Conservation (phyloP, 768 basidiomycete genomes). For the Lactarius indigo region DNA sequence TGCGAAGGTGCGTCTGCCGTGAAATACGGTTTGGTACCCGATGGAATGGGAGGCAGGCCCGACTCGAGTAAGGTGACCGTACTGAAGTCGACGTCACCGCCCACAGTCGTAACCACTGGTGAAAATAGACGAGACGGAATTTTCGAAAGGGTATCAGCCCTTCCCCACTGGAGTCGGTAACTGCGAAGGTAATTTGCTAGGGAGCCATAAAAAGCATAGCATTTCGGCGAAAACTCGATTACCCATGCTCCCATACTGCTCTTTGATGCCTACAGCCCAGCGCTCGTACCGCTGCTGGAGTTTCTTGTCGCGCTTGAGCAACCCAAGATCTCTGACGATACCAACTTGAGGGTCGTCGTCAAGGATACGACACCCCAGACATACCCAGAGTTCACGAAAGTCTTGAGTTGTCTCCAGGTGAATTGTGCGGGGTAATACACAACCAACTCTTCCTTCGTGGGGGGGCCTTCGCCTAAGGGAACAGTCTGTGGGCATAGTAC, state of each 20-base stretch:
- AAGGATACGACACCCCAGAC: constrained; percentile 15
- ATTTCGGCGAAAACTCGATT: constrained; percentile 25
- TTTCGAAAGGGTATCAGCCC: constrained; percentile 60
- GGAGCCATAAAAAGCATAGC: neutral
- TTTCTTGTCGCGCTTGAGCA: constrained; percentile 67
- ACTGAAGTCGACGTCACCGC: neutral
- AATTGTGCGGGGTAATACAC: constrained; percentile 71
- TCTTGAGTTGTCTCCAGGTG: constrained; percentile 71
- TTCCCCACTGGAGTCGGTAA: constrained; percentile 73
- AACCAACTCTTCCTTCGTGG: constrained; percentile 63
- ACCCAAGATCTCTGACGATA: constrained; percentile 62
- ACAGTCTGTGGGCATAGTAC: constrained; percentile 29
- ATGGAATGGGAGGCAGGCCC: constrained; percentile 34
- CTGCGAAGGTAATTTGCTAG: constrained; percentile 70
- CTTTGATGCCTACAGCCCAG: constrained; percentile 54
- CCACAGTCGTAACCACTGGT: neutral
- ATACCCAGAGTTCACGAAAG: constrained; percentile 77
- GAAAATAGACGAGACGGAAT: constrained; percentile 51
- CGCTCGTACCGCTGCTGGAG: constrained; percentile 65
- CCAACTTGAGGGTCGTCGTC: neutral
- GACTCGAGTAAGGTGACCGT: constrained; percentile 3
- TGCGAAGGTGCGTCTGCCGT: constrained; percentile 55
- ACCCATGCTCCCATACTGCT: constrained; percentile 66
- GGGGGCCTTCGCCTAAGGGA: constrained; percentile 53
- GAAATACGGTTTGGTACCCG: constrained; percentile 55